A percentile compares a stretch with the other conserved stretches of the same genome.
Evolutionary conservation across 1,284 basidiomycete genomes (phyloP).

Genomic region (Pterulicium gracile): DNA sequence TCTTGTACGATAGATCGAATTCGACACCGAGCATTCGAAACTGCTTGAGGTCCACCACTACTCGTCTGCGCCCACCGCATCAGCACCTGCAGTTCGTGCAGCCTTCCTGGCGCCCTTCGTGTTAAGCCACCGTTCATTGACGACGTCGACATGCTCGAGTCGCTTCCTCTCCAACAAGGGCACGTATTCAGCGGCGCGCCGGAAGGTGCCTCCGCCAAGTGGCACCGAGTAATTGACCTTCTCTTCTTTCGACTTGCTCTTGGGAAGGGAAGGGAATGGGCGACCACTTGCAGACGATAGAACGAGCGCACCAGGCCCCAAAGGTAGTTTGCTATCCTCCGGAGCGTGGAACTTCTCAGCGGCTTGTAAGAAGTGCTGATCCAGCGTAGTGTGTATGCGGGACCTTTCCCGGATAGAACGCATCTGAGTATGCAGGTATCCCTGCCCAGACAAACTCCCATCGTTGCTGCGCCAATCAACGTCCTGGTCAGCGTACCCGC

Average conservation of each 20-base stretch:
- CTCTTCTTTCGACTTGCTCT: constrained; percentile 8
- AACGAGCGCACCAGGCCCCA: neutral
- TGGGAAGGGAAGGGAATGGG: constrained; percentile 14
- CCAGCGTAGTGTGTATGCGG: constrained; percentile 44
- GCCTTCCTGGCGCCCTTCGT: constrained; percentile 36
- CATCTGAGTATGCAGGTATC: constrained; percentile 44
- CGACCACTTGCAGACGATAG: constrained; percentile 12
- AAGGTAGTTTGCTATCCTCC: neutral
- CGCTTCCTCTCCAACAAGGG: constrained; percentile 57
- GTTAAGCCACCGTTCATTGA: constrained; percentile 69
- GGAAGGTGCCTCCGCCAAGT: constrained; percentile 63
- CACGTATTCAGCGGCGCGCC: constrained; percentile 51
- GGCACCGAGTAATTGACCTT: constrained; percentile 31
- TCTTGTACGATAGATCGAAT: no score
- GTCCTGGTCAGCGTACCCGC: constrained; percentile 61
- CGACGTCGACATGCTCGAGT: constrained; percentile 57
- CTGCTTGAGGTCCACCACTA: no score
- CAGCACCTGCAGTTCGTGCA: neutral
- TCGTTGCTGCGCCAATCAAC: constrained; percentile 61
- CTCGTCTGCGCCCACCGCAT: neutral
- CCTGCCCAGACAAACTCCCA: constrained; percentile 20
- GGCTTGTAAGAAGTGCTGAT: constrained; percentile 52
- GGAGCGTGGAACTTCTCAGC: constrained; percentile 34
- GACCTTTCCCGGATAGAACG: constrained; percentile 46
- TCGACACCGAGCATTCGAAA: no score